phyloP scores from a whole-genome alignment of 2,329 filamentous ascomycete species.

The Colletotrichum spaethianum region DNA sequence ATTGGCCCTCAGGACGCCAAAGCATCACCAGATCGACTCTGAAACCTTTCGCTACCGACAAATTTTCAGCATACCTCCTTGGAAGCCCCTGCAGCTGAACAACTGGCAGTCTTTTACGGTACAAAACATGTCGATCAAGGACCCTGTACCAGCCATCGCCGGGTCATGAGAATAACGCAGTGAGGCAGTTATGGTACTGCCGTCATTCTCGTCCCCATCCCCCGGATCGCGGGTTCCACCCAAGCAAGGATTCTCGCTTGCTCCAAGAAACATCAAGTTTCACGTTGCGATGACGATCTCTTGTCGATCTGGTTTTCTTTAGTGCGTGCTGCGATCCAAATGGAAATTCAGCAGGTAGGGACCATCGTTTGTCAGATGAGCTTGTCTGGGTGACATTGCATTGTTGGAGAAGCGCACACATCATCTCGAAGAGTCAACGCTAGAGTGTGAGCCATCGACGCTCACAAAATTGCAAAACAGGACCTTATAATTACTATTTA shows the following conservation, averaged over 20 bases:
- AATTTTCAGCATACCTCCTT: background rate
- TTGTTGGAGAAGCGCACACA: conserved; percentile 9
- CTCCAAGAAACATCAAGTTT: conserved; percentile 10
- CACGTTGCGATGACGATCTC: conserved; percentile 3
- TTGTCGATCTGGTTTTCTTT: background rate
- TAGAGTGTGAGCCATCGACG: too few species aligned
- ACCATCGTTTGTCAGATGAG: conserved; percentile 34
- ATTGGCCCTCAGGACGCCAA: background rate
- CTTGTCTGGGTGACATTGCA: conserved; percentile 13
- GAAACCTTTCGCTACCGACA: conserved; percentile 15
- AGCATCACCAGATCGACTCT: background rate
- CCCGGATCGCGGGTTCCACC: background rate
- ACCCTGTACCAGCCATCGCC: conserved; percentile 45
- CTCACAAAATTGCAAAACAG: background rate
- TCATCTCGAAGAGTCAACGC: conserved; percentile 12
- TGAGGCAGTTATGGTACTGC: conserved; percentile 1
- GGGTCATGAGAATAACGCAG: conserved; percentile 44
- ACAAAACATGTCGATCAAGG: conserved; percentile 45
- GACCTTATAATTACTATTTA: background rate
- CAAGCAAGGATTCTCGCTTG: background rate
- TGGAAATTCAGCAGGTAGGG: too few species aligned
- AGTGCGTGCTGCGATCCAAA: too few species aligned
- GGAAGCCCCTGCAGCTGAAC: background rate
- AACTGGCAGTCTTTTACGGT: conserved; percentile 1
- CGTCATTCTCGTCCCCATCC: background rate